phyloP scores from a whole-genome alignment of 768 basidiomycete species.

The Boletellus ananiceps region DNA sequence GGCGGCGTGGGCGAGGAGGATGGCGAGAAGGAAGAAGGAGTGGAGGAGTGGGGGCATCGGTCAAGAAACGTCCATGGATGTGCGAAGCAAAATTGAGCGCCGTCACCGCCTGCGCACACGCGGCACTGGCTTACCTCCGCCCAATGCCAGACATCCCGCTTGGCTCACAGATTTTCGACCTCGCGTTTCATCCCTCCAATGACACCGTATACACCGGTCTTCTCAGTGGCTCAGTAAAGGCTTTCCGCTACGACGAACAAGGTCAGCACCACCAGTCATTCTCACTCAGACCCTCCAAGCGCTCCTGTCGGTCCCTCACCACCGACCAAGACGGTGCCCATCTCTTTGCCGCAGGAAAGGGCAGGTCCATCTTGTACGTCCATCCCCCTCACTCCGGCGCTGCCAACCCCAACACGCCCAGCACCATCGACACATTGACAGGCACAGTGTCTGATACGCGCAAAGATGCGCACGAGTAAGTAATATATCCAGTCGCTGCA shows the following conservation, averaged over 20 bases:
- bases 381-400: neutral
- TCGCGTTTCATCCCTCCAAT: constrained; percentile 76
- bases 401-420: constrained; percentile 27
- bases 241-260: constrained; percentile 73
- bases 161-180: constrained; percentile 82
- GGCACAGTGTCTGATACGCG: constrained; percentile 46
- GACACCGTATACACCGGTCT: constrained; percentile 73
- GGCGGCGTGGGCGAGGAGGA: constrained; percentile 30
- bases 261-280: constrained; percentile 55
- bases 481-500: constrained; percentile 11
- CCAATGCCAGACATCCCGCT: constrained; percentile 54
- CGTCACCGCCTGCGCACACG: neutral
- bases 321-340: constrained; percentile 62
- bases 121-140: too few species aligned
- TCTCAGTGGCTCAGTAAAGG: constrained; percentile 78
- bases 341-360: constrained; percentile 80
- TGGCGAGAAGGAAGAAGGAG: constrained; percentile 25
- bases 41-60: constrained; percentile 34
- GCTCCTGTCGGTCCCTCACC: constrained; percentile 74
- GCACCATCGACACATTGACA: constrained; percentile 64
- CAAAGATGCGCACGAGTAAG: constrained; percentile 65
- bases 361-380: constrained; percentile 72
- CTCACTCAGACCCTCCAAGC: constrained; percentile 69
- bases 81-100: neutral
- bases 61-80: constrained; percentile 27